Conservation (phyloP, 768 basidiomycete genomes). For the Termitomyces titanicus region DNA sequence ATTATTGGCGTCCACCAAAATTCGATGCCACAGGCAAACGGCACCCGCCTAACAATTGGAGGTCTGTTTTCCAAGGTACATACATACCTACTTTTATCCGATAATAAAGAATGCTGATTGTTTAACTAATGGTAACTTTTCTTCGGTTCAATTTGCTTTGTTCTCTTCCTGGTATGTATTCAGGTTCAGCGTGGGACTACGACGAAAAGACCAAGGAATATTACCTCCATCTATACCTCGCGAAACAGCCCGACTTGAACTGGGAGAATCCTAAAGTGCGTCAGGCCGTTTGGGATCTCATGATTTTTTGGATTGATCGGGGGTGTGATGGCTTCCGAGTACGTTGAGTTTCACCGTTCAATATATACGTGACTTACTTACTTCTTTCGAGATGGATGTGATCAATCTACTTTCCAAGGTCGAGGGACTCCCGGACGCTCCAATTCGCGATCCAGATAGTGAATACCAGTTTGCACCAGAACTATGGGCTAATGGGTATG, state of each 20-base stretch:
- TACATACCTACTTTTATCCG: neutral
- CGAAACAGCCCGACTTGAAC: constrained; percentile 73
- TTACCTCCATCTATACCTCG: constrained; percentile 65
- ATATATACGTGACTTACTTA: neutral
- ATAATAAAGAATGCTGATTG: neutral
- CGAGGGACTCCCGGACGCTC: constrained; percentile 62
- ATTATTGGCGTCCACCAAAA: constrained; percentile 65
- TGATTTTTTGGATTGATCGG: constrained; percentile 72
- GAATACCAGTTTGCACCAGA: constrained; percentile 51
- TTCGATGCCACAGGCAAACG: constrained; percentile 49
- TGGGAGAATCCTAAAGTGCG: constrained; percentile 68
- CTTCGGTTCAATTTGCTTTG: neutral
- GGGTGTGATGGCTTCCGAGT: constrained; percentile 78
- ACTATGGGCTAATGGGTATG: constrained; percentile 59
- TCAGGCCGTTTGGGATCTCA: constrained; percentile 55
- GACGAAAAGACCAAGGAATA: constrained; percentile 64
- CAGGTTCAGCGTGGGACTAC: constrained; percentile 70
- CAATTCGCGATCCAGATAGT: constrained; percentile 45
- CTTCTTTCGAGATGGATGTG: constrained; percentile 53
- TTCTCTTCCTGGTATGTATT: neutral
- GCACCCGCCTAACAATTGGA: constrained; percentile 73
- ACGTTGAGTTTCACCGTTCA: constrained; percentile 18
- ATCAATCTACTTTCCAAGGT: constrained; percentile 69
- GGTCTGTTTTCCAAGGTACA: constrained; percentile 58
- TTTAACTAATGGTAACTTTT: neutral